phyloP scores from a whole-genome alignment of 2,329 filamentous ascomycete genomes.

The Sphaerulina vaccinii region DNA sequence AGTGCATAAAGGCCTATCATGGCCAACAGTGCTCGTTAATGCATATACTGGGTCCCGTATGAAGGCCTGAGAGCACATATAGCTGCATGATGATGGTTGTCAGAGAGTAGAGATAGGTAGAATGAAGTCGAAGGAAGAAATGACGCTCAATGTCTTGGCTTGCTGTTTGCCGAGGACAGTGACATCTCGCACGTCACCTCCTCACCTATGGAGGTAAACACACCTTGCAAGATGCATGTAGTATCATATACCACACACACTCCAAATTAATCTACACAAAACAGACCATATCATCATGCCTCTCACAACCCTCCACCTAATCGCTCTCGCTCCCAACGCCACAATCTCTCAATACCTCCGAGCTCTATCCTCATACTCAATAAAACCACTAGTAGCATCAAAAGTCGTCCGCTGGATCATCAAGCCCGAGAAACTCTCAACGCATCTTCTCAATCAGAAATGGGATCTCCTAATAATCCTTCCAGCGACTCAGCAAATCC shows the following conservation, averaged over 20 bases:
- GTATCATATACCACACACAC: background rate
- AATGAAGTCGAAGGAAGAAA: too few relatives aligned
- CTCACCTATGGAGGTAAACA: background rate
- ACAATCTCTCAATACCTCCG: constrained; percentile 43
- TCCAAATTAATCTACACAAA: background rate
- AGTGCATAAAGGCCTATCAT: too few relatives aligned
- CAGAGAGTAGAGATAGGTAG: too few relatives aligned
- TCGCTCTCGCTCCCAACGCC: constrained; percentile 41
- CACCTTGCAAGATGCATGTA: background rate
- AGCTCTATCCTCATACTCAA: constrained; percentile 36
- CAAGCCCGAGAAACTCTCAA: constrained; percentile 45
- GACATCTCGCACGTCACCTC: too few relatives aligned
- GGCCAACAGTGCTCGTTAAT: too few relatives aligned
- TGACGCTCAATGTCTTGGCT: too few relatives aligned
- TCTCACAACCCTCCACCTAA: constrained; percentile 49
- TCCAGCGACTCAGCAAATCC: constrained; percentile 29
- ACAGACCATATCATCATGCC: constrained; percentile 42
- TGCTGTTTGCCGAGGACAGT: too few relatives aligned
- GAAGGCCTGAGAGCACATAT: too few relatives aligned
- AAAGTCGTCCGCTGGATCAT: constrained; percentile 53
- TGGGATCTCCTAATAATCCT: constrained; percentile 54
- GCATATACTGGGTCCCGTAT: background rate
- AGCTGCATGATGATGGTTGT: too few relatives aligned
- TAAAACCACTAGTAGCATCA: constrained; percentile 45
- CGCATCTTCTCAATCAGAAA: constrained; percentile 42